A percentile compares a stretch with the other conserved stretches of the same genome.
Conservation (phyloP, 2,329 filamentous ascomycete genomes). For the Colletotrichum gigasporum region DNA sequence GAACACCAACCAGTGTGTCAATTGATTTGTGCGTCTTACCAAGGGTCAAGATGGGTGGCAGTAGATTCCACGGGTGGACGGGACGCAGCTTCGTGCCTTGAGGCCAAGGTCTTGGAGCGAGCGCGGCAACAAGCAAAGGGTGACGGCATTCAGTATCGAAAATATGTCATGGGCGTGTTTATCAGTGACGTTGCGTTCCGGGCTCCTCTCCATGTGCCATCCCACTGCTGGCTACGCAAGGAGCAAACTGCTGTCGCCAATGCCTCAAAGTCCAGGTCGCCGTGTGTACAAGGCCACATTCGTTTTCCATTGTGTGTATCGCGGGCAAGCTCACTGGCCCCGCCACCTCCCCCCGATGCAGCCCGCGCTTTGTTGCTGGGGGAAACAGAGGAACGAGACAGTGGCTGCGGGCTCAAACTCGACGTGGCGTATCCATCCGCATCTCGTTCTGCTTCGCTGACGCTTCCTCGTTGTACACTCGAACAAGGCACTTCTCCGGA, state of each 20-base stretch:
- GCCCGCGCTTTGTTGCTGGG: neutral
- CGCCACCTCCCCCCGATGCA: neutral
- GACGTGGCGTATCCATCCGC: too few species aligned
- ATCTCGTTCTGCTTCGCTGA: too few species aligned
- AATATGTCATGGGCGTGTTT: neutral
- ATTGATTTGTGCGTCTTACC: conserved; percentile 6
- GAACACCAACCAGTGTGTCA: neutral
- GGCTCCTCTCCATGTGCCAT: neutral
- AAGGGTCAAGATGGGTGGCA: neutral
- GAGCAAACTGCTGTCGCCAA: neutral
- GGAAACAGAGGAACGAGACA: neutral
- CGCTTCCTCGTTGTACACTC: too few species aligned
- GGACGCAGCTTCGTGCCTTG: neutral
- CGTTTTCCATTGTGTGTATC: neutral
- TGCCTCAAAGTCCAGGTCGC: too few species aligned
- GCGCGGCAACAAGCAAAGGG: neutral
- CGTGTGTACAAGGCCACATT: neutral
- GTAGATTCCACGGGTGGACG: neutral
- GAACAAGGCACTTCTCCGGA: neutral
- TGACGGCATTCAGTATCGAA: conserved; percentile 8
- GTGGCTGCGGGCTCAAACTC: too few species aligned
- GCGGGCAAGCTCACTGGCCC: neutral
- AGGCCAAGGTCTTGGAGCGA: neutral
- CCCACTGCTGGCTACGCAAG: neutral
- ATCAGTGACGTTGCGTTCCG: neutral